phyloP scores from a whole-genome alignment of 331 rosid genomes.

The Quercus tomentella region DNA sequence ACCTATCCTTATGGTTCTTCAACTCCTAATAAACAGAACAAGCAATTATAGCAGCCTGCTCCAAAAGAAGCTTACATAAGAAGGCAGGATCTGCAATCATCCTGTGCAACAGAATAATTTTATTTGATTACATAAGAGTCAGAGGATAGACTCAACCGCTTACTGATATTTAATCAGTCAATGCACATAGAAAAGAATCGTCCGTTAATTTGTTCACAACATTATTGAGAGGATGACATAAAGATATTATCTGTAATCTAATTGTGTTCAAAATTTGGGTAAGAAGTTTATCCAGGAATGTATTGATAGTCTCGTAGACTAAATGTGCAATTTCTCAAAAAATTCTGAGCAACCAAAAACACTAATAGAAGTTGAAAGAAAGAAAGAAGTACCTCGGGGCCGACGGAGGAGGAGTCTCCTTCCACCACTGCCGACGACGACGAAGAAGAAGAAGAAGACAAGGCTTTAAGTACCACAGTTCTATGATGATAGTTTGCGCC shows the following conservation, averaged over 20 bases:
- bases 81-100: slow-evolving; percentile 94
- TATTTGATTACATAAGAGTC: background rate
- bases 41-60: slow-evolving; percentile 71
- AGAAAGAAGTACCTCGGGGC: no score
- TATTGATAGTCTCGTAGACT: background rate
- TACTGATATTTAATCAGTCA: background rate
- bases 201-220: background rate
- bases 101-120: slow-evolving; percentile 37
- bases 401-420: no score
- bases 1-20: slow-evolving; percentile 78
- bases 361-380: no score
- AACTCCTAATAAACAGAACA: slow-evolving; percentile 83
- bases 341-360: no score
- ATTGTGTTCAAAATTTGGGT: background rate
- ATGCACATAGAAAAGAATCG: background rate
- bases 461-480: no score
- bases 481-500: no score
- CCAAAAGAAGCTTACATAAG: slow-evolving; percentile 67
- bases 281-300: background rate
- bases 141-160: background rate
- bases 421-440: no score
- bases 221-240: background rate
- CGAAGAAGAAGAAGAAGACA: no score
- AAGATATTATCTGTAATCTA: background rate
- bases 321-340: no score